phyloP scores from a whole-genome alignment of 768 basidiomycete genomes.

The Tephrocybe sp. region DNA sequence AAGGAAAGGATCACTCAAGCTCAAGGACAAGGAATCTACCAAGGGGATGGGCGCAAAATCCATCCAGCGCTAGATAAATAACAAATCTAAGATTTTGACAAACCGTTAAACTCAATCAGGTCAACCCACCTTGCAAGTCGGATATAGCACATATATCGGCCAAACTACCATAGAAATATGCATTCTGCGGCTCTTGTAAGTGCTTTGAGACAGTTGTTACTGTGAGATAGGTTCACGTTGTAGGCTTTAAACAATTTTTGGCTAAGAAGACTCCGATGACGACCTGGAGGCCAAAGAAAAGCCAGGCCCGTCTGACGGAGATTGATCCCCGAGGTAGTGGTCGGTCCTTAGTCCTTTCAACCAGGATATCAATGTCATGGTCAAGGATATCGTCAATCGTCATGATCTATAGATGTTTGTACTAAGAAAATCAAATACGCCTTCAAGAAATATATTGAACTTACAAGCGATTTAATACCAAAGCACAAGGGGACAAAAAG shows the following conservation, averaged over 20 bases:
- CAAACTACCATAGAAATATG: conserved; percentile 25
- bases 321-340: conserved; percentile 29
- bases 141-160: conserved; percentile 33
- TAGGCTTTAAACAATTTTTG: conserved; percentile 16
- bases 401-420: conserved; percentile 28
- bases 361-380: conserved; percentile 25
- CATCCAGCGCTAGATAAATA: conserved; percentile 26
- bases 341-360: conserved; percentile 26
- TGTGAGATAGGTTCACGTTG: conserved; percentile 16
- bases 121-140: conserved; percentile 31
- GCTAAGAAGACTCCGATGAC: conserved; percentile 23
- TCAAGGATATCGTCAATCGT: conserved; percentile 32
- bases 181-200: conserved; percentile 14
- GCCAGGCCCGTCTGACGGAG: conserved; percentile 24
- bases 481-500: conserved; percentile 28
- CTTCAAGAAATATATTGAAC: not conserved
- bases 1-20: not conserved
- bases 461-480: conserved; percentile 30
- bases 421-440: not conserved
- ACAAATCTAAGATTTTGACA: not conserved
- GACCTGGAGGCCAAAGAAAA: conserved; percentile 26
- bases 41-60: conserved; percentile 28
- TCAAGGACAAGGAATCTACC: conserved; percentile 14
- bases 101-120: not conserved
- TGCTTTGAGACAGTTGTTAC: not conserved